Percentiles rank a stretch among this genome's conserved stretches.
phyloP scores from a whole-genome alignment of 805 yeast genomes.

The Jamesozyma piceae region DNA sequence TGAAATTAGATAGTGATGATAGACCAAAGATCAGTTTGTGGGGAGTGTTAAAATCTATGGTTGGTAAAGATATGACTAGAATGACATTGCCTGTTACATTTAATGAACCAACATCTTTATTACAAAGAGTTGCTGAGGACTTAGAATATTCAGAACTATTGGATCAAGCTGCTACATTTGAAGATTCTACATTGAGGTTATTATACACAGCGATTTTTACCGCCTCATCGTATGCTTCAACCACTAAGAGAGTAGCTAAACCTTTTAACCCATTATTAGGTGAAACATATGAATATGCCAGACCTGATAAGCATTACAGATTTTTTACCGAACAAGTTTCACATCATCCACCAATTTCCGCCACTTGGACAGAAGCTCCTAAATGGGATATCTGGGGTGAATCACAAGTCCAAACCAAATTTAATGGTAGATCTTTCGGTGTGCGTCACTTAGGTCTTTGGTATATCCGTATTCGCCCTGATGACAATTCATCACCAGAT shows the following conservation, averaged over 20 bases:
- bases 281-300: conserved; percentile 84
- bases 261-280: conserved; percentile 94
- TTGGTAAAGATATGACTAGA: conserved; percentile 94
- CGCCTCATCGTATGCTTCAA: conserved; percentile 88
- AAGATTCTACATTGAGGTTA: conserved; percentile 73
- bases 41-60: conserved; percentile 88
- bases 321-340: conserved; percentile 88
- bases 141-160: conserved; percentile 76
- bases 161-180: conserved; percentile 62
- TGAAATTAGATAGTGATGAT: conserved; percentile 67
- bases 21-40: conserved; percentile 85
- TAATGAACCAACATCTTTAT: conserved; percentile 85
- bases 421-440: conserved; percentile 86
- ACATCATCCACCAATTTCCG: conserved; percentile 95
- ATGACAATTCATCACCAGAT: conserved; percentile 48
- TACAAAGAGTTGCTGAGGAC: conserved; percentile 92
- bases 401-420: conserved; percentile 78
- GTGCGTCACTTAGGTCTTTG: conserved; percentile 86
- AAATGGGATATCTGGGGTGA: conserved; percentile 95
- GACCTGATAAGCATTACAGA: conserved; percentile 82
- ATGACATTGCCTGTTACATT: conserved; percentile 96
- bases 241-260: conserved; percentile 84
- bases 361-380: conserved; percentile 74
- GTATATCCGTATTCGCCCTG: conserved; percentile 77
- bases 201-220: conserved; percentile 89